Evolutionary conservation across 352 stramenopile species (phyloP), one percentile per base, ranked within the genome.

Genomic region (Halophytophthora batemanensis): DNA sequence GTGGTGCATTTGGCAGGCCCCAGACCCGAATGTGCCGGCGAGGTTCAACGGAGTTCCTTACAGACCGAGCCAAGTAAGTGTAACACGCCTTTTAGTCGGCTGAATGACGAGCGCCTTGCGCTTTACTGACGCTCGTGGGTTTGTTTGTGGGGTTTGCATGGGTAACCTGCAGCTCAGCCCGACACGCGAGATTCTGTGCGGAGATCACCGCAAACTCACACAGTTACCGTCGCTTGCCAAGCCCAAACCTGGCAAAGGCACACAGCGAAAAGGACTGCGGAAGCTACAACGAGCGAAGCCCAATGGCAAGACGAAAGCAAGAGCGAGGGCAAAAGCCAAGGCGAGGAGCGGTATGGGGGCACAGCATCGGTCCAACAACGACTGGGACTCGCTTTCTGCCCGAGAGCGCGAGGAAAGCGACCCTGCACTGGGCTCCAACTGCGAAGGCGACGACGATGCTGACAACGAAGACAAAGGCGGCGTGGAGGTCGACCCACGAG

Each of bases 11-110:
- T 23, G 12, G 6, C 45, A 82, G 71, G 71, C 50, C 1, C 69
- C 66, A 10, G 77, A 87, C 29, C 77, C 74, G 12, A 65, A 86
- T 44, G 40, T 87, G 5, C 77, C 77, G 17, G 77, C 77, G 6
- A 58, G 77, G 33, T 85, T 84, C 56, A 87, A 87, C 23, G 69
- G 69, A 22, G 52, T 87, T 25, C 71, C 77, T n/a, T 87, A 79
- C 51, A 74, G 56, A 31, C 59, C 66, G 22, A 85, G 72, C 43
- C 64, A 85, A 45, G 69, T 87, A n/a, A 46, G 41, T 5, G 41
- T 23, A 22, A 42, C n/a, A 23, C 7, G 12, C 37, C 25, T 12
- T 7, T 43, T 43, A 17, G n/a, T 38, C 10, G 3, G 15, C 2
- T 14, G 33, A 38, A 1, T 3, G n/a, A 40, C 0, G 25, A 17